Conservation (phyloP, 805 yeast genomes). For the Nematodospora valgi region DNA sequence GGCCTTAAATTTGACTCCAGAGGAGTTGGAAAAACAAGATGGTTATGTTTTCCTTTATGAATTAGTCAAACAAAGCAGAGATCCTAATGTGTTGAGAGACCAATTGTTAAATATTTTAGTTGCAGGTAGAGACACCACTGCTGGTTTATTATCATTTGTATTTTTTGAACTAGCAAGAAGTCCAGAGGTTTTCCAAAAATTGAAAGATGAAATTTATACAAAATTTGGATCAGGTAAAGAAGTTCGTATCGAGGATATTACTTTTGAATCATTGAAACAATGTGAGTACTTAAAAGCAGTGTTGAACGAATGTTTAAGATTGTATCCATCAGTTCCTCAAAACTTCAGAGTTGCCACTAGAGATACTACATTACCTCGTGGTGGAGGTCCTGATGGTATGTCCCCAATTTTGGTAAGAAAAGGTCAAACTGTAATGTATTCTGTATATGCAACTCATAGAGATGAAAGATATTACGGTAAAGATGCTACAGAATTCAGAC, state of each 20-base stretch:
- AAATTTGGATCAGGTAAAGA: conserved; percentile 33
- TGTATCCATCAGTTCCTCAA: conserved; percentile 34
- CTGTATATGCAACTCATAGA: conserved; percentile 20
- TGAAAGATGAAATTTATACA: conserved; percentile 25
- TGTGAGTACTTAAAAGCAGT: conserved; percentile 38
- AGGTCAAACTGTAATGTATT: conserved; percentile 18
- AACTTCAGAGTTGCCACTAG: conserved; percentile 27
- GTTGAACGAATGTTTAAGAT: conserved; percentile 33
- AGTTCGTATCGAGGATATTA: conserved; percentile 25
- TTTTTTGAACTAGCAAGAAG: conserved; percentile 34
- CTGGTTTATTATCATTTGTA: conserved; percentile 34
- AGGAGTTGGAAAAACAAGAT: conserved; percentile 24
- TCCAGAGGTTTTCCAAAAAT: conserved; percentile 28
- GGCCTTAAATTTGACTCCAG: conserved; percentile 23
- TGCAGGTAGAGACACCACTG: conserved; percentile 44
- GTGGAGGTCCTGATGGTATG: conserved; percentile 29
- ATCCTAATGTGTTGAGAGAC: conserved; percentile 33
- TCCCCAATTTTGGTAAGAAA: conserved; percentile 20
- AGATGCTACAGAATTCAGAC: conserved; percentile 31
- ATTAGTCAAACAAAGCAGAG: conserved; percentile 34
- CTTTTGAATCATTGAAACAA: conserved; percentile 35
- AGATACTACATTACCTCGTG: conserved; percentile 28
- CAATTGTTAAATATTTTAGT: conserved; percentile 38
- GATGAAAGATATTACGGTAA: conserved; percentile 26
- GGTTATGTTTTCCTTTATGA: conserved; percentile 38